Base-by-base conservation (phyloP, 805 yeast species). In the Yarrowia sp. region DNA sequence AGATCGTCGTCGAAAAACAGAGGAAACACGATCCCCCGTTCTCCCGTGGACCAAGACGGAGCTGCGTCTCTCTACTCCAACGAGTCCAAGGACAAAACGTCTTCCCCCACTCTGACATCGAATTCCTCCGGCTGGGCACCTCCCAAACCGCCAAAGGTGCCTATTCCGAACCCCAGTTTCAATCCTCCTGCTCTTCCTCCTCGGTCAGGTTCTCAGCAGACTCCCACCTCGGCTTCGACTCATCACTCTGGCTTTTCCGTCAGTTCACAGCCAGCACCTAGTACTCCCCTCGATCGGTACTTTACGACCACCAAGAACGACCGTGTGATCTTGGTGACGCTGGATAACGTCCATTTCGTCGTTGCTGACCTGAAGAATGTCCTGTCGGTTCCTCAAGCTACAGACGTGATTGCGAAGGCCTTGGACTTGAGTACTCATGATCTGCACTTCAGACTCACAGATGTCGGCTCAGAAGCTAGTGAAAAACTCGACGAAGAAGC, bases 361-460 rank as follows among this genome's bases (percentile, higher is more conserved):
- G 84, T 90, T 0, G 76, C 90, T 2, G 79, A 84, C 49, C 75
- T 79, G 16, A 42, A 73, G 2, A 74, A 73, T 11, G 71, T 72
- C 16, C 65, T 72, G 0, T 73, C 77, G 12, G 73, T 79, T 1
- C 77, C 74, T 0, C 79, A 77, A 1, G 78, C 85, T 40, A 87
- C 84, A 70, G 75, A 74, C 1, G 73, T 74, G 11, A 71, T 87
- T 16, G 75, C 82, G 0, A 75, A 79, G 0, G 76, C 73, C 87
- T 16, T 80, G 75, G 14, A 69, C 82, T 22, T 72, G 49, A 8
- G 26, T 42, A 19, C 59, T 40, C 50, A 26, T 36, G 9, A 52
- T 40, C 16, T 59, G 55, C 56, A 75, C 82, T 80, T 86, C 50
- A 89, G 88, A 71, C 76, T 91, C 70, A 89, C 97, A 0, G 97